A percentile compares a stretch with the other conserved stretches of the same genome.
Conservation (phyloP, 164 flowering plant species). For the Sextonia rubra region DNA sequence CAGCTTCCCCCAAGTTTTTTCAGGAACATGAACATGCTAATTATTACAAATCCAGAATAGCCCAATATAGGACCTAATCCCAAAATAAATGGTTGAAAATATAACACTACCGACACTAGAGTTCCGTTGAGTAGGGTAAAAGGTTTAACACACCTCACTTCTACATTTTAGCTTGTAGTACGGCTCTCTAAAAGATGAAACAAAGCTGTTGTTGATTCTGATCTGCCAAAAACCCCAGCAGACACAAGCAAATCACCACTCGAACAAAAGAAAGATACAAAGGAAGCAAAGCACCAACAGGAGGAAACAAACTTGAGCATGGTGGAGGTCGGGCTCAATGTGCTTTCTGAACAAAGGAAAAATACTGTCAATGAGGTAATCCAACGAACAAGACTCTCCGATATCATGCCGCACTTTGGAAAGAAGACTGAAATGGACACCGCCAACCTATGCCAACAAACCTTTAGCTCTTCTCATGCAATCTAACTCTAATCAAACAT, state of each 20-base stretch:
- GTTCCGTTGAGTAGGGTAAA: too few species aligned
- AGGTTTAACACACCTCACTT: conserved; percentile 22
- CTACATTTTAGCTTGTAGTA: conserved; percentile 95
- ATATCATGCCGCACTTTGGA: conserved; percentile 94
- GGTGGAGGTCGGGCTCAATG: conserved; percentile 98
- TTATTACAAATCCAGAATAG: too few species aligned
- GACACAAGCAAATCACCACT: conserved; percentile 7
- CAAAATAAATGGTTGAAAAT: too few species aligned
- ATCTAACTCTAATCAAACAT: neutral
- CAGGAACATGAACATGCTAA: too few species aligned
- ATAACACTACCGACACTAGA: too few species aligned
- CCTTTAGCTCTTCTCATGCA: conserved; percentile 5
- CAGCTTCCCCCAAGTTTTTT: too few species aligned
- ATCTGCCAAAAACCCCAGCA: conserved; percentile 53
- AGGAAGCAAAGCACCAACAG: neutral
- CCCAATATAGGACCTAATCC: too few species aligned
- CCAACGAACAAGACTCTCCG: conserved; percentile 91
- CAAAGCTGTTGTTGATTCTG: conserved; percentile 97
- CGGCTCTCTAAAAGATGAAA: conserved; percentile 94
- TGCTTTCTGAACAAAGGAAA: conserved; percentile 96
- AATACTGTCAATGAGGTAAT: conserved; percentile 92
- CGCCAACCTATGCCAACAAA: conserved; percentile 73
- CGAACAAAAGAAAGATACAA: neutral
- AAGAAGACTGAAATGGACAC: conserved; percentile 96
- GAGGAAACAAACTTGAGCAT: conserved; percentile 79